A percentile compares a stretch with the other conserved stretches of the same genome.
phyloP scores from a whole-genome alignment of 2,329 filamentous ascomycete species.

The Elsinoe arachidis region DNA sequence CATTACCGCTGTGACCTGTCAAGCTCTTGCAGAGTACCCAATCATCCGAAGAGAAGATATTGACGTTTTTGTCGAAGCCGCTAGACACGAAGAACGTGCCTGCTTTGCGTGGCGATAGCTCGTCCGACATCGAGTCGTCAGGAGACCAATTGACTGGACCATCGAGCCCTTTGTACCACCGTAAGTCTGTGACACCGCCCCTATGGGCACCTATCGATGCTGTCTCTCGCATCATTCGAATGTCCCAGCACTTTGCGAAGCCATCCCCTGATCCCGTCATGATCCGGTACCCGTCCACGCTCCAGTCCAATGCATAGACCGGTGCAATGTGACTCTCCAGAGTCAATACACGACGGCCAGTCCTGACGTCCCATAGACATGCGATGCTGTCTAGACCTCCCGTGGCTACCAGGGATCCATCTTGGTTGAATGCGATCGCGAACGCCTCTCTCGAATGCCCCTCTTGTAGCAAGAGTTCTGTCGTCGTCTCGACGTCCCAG shows the following conservation, averaged over 20 bases:
- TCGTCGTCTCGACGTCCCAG: slow-evolving; percentile 83
- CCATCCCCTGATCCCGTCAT: slow-evolving; percentile 89
- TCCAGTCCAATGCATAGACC: slow-evolving; percentile 90
- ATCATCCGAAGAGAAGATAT: slow-evolving; percentile 92
- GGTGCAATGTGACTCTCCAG: slow-evolving; percentile 88
- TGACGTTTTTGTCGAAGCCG: slow-evolving; percentile 91
- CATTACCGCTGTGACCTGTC: slow-evolving; percentile 83
- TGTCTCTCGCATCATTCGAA: slow-evolving; percentile 74
- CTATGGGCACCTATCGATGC: slow-evolving; percentile 86
- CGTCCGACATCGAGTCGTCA: slow-evolving; percentile 20
- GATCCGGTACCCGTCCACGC: slow-evolving; percentile 80
- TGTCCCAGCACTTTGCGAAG: slow-evolving; percentile 97
- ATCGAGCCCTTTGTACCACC: slow-evolving; percentile 87
- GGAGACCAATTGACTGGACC: slow-evolving; percentile 44
- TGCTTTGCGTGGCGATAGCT: slow-evolving; percentile 62
- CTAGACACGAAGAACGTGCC: slow-evolving; percentile 85
- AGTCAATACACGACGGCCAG: slow-evolving; percentile 90
- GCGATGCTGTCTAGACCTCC: slow-evolving; percentile 94
- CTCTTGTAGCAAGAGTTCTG: slow-evolving; percentile 80
- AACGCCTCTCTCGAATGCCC: slow-evolving; percentile 93
- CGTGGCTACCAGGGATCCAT: slow-evolving; percentile 82
- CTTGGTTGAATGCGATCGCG: slow-evolving; percentile 77
- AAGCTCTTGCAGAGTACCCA: slow-evolving; percentile 85
- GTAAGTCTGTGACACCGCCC: slow-evolving; percentile 82
- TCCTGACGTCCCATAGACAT: slow-evolving; percentile 88